Conservation (phyloP, 179 eudicot genomes). For the Gypsophila paniculata region DNA sequence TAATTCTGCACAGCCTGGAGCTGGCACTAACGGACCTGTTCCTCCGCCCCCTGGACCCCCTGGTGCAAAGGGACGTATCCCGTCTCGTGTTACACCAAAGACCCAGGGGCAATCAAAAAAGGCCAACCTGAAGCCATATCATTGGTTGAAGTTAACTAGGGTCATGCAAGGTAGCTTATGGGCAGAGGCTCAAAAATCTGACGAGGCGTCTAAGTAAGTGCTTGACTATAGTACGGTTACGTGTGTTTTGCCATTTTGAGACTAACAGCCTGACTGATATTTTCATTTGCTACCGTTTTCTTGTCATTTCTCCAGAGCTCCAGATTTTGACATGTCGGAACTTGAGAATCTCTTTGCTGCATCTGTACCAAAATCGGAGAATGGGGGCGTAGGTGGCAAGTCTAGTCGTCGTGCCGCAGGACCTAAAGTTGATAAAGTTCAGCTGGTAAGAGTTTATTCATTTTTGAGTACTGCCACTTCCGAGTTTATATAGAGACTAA, state of each 20-base stretch:
- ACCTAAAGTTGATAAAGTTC: constrained; percentile 65
- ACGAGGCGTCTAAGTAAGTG: constrained; percentile 69
- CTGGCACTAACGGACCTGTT: constrained; percentile 41
- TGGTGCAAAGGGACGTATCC: constrained; percentile 47
- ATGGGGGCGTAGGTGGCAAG: constrained; percentile 44
- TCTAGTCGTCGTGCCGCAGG: constrained; percentile 51
- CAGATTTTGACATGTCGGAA: constrained; percentile 76
- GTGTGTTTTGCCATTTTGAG: constrained; percentile 2
- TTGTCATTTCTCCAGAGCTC: constrained; percentile 48
- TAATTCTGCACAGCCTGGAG: constrained; percentile 28
- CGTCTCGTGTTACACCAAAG: constrained; percentile 37
- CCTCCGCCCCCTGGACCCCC: constrained; percentile 74
- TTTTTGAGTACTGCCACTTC: neutral
- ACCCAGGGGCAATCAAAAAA: constrained; percentile 46
- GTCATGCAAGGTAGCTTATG: constrained; percentile 86
- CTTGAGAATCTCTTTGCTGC: constrained; percentile 83
- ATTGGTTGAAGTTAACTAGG: constrained; percentile 82
- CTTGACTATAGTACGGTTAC: neutral
- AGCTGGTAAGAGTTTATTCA: constrained; percentile 50
- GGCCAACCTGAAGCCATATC: constrained; percentile 66
- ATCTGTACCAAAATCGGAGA: constrained; percentile 44
- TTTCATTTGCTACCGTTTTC: constrained; percentile 3
- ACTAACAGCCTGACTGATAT: constrained; percentile 8
- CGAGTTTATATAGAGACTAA: neutral
- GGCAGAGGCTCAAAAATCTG: constrained; percentile 86